Evolutionary conservation across 2,329 filamentous ascomycete genomes (phyloP).

Genomic region (Aspergillus sp.): DNA sequence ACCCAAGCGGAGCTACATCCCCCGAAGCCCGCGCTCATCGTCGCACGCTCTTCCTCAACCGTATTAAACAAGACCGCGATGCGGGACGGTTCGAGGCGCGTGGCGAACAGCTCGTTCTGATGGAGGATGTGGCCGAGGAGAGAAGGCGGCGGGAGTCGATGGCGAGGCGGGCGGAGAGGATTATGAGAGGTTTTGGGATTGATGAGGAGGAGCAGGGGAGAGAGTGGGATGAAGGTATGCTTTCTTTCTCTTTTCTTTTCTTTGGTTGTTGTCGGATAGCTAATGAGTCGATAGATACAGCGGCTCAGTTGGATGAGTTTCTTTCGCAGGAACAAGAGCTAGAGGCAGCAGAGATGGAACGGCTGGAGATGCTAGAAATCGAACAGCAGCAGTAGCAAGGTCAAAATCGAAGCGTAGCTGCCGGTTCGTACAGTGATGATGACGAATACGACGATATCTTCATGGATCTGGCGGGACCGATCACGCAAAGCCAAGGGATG

Average conservation of each 20-base stretch:
- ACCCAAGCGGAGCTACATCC: constrained; percentile 4
- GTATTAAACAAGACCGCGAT: constrained; percentile 34
- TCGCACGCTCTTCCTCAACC: constrained; percentile 35
- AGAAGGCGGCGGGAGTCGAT: constrained; percentile 33
- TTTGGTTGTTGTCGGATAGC: not conserved
- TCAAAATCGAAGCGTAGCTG: not conserved
- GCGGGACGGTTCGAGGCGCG: constrained; percentile 30
- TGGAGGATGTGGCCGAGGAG: constrained; percentile 34
- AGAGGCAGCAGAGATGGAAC: constrained; percentile 16
- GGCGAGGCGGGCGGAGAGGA: constrained; percentile 23
- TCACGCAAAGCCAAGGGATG: constrained; percentile 25
- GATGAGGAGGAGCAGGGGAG: constrained; percentile 10
- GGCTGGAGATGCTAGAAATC: constrained; percentile 11
- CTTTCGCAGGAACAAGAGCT: constrained; percentile 27
- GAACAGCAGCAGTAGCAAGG: constrained; percentile 3
- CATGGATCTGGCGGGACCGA: constrained; percentile 53
- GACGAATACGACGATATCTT: constrained; percentile 59
- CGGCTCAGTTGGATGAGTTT: constrained; percentile 28
- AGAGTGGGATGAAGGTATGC: constrained; percentile 10
- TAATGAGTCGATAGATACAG: constrained; percentile 12
- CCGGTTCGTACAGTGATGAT: constrained; percentile 41
- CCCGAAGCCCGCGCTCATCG: constrained; percentile 26
- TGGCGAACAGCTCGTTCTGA: constrained; percentile 37
- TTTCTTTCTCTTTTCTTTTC: not conserved
- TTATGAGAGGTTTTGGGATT: constrained; percentile 9